Evolutionary conservation across 495 filamentous ascomycete species (phyloP), one percentile per base, ranked within the genome.

Genomic region (Tuber indicum): DNA sequence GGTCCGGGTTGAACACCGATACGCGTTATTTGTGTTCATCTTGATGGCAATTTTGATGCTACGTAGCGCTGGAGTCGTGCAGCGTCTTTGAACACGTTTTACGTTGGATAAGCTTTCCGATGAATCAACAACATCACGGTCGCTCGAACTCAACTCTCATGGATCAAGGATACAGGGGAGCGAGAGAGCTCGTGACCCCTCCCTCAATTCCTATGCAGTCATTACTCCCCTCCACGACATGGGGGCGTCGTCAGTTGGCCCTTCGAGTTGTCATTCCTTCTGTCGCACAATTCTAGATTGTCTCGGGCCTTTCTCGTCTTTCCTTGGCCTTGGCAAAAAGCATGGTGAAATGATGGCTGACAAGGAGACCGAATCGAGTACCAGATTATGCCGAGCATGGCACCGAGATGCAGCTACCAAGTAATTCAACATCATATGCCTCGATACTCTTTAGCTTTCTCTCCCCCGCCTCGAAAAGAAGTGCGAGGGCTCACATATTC

Each of bases 221-320:
- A 66, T 66, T 66, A 14, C 6, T 7, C n/a, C n/a, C 58, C 32
- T 16, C 26, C 26, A 6, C 58, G 12, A 66, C 58, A 66, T 36
- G 58, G 17, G 36, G 58, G 58, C 58, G 26, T 66, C 58, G 58
- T 66, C 58, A 36, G 58, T 66, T 8, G 12, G 26, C 26, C 26
- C 10, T 12, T 66, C 26, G 58, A 36, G 58, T 66, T 66, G 46
- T 39, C 39, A 44, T 23, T 58, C 77, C 75, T 79, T 79, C 77
- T 52, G 72, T 79, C 41, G 26, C 77, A 79, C 77, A 49, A 23
- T 79, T 79, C 77, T 58, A 79, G 77, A 78, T 78, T 72, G 77
- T 66, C 58, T 66, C 26, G 26, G 26, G 12, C 21, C 7, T n/a
- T 52, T 52, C 23, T 52, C 21, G 23, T 26, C 17, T 36, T 36